Evolutionary conservation across 345 rosid genomes (phyloP).

Genomic region (Camelina laxa): DNA sequence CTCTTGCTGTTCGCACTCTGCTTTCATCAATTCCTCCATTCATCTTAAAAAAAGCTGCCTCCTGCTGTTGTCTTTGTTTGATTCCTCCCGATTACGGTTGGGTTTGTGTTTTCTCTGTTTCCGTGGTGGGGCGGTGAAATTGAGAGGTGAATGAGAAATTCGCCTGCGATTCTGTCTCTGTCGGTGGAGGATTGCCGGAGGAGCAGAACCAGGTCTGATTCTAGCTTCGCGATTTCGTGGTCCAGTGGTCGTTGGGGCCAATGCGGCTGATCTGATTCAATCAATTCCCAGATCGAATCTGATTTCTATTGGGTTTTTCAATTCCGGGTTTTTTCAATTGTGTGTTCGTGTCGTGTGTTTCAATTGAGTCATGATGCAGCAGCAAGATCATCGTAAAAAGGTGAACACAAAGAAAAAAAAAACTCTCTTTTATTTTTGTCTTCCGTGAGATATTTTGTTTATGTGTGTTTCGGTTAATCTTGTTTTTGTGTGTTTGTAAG

Average conservation of each 20-base stretch:
- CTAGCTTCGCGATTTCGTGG: conserved; percentile 55
- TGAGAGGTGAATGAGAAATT: conserved; percentile 57
- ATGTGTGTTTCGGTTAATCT: conserved; percentile 19
- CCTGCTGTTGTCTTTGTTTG: not conserved
- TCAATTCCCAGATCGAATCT: conserved; percentile 24
- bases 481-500: not conserved
- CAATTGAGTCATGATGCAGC: conserved; percentile 60
- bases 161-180: conserved; percentile 46
- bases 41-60: conserved; percentile 22
- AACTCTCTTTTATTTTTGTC: too few species aligned
- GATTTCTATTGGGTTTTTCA: not conserved
- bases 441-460: conserved; percentile 15
- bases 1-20: conserved; percentile 34
- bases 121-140: not conserved
- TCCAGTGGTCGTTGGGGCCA: conserved; percentile 79
- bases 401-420: conserved; percentile 32
- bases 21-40: conserved; percentile 37
- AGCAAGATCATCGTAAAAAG: conserved; percentile 86
- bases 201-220: conserved; percentile 61
- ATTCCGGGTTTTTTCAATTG: not conserved
- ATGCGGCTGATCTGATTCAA: conserved; percentile 64
- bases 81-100: too few species aligned
- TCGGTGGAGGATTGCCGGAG: conserved; percentile 46
- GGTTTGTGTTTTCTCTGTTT: not conserved
- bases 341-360: not conserved